Evolutionary conservation across 306 rosid genomes (phyloP), one percentile per base, ranked within the genome.

Genomic region (Oemleria cerasiformis): DNA sequence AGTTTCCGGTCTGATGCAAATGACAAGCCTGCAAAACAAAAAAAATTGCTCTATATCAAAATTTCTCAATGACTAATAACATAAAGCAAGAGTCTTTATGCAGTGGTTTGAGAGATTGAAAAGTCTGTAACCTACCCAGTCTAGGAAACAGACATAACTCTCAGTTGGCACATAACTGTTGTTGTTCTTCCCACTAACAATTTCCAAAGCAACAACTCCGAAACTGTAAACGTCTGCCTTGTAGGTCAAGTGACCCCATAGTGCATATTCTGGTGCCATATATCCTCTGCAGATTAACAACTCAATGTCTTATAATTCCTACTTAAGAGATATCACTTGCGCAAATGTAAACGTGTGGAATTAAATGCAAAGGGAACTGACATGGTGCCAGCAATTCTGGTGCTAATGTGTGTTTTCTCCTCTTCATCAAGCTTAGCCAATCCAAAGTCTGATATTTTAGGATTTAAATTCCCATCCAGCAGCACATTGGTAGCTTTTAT

Each of bases 151-250:
- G 47, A 48, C 21, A 10, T 25, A 72, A n/a, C 6, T 21, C 9
- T 14, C 14, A 45, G 12, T 72, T 56, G 87, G 87, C 47, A 77
- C 23, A 63, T 73, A 78, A 53, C 47, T 80, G 67, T 76, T 84
- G 73, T 76, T 84, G 73, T 76, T 82, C 68, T 79, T 82, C 56
- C 88, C 88, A 16, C 83, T 78, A 23, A 75, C 67, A 49, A 88
- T 53, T 80, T 86, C 93, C 60, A 88, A 81, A 66, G 80, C 86
- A 42, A 88, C 79, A 25, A 88, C 83, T 68, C 93, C 88, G 45
- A 79, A 85, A 70, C 93, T 88, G 73, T 86, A 88, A 65, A 82
- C 90, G 78, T 84, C 90, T 68, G 83, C 90, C 70, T 88, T 88
- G 59, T 44, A 11, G 14, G 88, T 81, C 43, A 88, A 77, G 43